Evolutionary conservation across 2,329 filamentous ascomycete species (phyloP).

Genomic region (Purpureocillium lavendulum): DNA sequence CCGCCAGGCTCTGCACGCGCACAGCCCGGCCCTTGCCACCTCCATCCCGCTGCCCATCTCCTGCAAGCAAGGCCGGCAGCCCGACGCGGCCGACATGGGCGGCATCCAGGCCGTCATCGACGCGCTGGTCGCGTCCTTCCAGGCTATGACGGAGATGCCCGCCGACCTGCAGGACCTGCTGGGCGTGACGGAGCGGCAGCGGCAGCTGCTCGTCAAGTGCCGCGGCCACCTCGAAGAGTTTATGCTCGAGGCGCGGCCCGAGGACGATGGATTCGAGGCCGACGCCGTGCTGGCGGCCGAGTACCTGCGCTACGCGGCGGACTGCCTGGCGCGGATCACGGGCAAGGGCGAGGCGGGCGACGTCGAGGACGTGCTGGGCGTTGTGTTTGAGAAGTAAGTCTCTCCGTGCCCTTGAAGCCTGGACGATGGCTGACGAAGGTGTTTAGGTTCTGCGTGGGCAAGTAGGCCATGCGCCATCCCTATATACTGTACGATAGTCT

Average conservation of each 20-base stretch:
- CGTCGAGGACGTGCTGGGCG: conserved; percentile 90
- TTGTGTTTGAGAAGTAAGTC: conserved; percentile 93
- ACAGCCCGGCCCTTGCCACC: conserved; percentile 16
- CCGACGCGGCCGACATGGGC: conserved; percentile 40
- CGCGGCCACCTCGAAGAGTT: conserved; percentile 66
- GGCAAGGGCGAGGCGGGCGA: conserved; percentile 79
- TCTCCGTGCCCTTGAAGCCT: not conserved
- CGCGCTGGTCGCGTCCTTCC: conserved; percentile 60
- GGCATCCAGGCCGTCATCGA: conserved; percentile 62
- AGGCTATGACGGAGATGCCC: conserved; percentile 60
- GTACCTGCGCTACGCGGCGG: conserved; percentile 72
- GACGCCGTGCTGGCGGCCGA: conserved; percentile 91
- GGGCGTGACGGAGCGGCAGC: conserved; percentile 84
- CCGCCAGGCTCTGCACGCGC: conserved; percentile 9
- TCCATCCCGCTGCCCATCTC: conserved; percentile 51
- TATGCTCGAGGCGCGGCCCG: conserved; percentile 44
- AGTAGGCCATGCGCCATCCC: conserved; percentile 16
- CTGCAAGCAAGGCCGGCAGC: conserved; percentile 52
- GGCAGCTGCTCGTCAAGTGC: conserved; percentile 70
- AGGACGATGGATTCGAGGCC: conserved; percentile 38
- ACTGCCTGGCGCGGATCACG: conserved; percentile 77
- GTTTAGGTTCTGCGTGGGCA: conserved; percentile 37
- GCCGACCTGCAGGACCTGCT: conserved; percentile 73
- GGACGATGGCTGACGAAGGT: conserved; percentile 1
- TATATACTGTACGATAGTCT: not conserved